Percentiles rank a stretch among this genome's conserved stretches.
phyloP scores from a whole-genome alignment of 495 filamentous ascomycete species.

The Pseudotulostoma volvatum region DNA sequence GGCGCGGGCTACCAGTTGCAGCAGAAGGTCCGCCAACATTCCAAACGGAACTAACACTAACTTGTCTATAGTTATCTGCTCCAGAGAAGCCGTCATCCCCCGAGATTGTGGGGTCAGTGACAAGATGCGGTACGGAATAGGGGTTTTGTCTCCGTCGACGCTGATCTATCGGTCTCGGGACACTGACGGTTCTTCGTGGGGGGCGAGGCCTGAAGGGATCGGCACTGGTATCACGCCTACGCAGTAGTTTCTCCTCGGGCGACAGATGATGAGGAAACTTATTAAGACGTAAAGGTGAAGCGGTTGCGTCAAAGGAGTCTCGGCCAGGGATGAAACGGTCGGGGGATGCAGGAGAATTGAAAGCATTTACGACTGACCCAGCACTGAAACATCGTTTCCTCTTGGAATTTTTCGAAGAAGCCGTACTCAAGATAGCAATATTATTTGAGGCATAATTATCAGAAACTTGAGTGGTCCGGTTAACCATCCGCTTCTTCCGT shows the following conservation, averaged over 20 bases:
- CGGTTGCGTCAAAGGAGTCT: conserved; percentile 21
- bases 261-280: conserved; percentile 46
- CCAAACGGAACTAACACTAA: conserved; percentile 65
- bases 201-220: conserved; percentile 47
- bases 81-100: conserved; percentile 2
- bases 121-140: conserved; percentile 20
- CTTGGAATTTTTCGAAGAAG: neutral
- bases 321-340: conserved; percentile 60
- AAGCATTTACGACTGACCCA: conserved; percentile 2
- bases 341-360: conserved; percentile 17
- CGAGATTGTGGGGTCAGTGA: conserved; percentile 12
- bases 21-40: conserved; percentile 53
- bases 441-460: too few species aligned
- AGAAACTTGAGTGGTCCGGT: too few species aligned
- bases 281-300: conserved; percentile 45
- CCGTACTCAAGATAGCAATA: neutral
- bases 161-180: conserved; percentile 10
- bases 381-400: conserved; percentile 3
- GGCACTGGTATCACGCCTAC: conserved; percentile 36
- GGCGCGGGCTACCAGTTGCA: conserved; percentile 23
- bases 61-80: conserved; percentile 15
- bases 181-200: conserved; percentile 6
- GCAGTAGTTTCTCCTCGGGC: conserved; percentile 41
- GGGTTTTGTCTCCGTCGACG: conserved; percentile 11
- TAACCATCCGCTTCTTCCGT: too few species aligned